Evolutionary conservation across 2,329 filamentous ascomycete species (phyloP).

Genomic region (Hypoxylon sp.): DNA sequence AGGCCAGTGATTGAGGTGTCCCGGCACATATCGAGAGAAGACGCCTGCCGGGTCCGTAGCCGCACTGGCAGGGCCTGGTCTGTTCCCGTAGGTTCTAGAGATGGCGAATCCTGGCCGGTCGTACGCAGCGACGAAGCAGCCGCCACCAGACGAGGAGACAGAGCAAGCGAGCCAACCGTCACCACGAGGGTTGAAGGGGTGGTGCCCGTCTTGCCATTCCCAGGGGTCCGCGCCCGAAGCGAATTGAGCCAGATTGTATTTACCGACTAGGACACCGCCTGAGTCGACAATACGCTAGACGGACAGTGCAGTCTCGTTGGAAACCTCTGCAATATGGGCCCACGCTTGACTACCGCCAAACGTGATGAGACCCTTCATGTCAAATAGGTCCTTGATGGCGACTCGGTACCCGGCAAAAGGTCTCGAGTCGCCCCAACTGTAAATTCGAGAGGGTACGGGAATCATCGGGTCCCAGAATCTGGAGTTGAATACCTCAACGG

Average conservation of each 20-base stretch:
- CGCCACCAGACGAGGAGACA: constrained; percentile 51
- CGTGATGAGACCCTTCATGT: constrained; percentile 52
- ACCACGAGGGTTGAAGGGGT: constrained; percentile 53
- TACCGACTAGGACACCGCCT: constrained; percentile 52
- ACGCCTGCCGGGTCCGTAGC: constrained; percentile 48
- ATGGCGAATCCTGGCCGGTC: constrained; percentile 56
- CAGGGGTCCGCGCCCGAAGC: constrained; percentile 47
- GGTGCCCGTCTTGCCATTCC: constrained; percentile 38
- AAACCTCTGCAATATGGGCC: constrained; percentile 41
- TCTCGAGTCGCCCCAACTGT: constrained; percentile 50
- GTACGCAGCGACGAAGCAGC: constrained; percentile 52
- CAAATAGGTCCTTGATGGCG: constrained; percentile 53
- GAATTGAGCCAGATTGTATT: constrained; percentile 53
- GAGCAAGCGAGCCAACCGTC: constrained; percentile 52
- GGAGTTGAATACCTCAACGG: constrained; percentile 36
- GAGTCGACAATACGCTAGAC: constrained; percentile 52
- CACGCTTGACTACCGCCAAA: constrained; percentile 51
- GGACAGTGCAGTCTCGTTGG: constrained; percentile 48
- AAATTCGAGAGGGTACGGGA: constrained; percentile 55
- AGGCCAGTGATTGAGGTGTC: constrained; percentile 53
- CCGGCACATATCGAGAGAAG: constrained; percentile 51
- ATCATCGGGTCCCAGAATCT: constrained; percentile 46
- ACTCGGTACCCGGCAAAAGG: constrained; percentile 52
- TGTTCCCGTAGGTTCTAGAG: constrained; percentile 47
- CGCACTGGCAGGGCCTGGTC: constrained; percentile 45